Evolutionary conservation across 2,329 filamentous ascomycete species (phyloP), one percentile per base, ranked within the genome.

Genomic region (Cyclaneusma minus): DNA sequence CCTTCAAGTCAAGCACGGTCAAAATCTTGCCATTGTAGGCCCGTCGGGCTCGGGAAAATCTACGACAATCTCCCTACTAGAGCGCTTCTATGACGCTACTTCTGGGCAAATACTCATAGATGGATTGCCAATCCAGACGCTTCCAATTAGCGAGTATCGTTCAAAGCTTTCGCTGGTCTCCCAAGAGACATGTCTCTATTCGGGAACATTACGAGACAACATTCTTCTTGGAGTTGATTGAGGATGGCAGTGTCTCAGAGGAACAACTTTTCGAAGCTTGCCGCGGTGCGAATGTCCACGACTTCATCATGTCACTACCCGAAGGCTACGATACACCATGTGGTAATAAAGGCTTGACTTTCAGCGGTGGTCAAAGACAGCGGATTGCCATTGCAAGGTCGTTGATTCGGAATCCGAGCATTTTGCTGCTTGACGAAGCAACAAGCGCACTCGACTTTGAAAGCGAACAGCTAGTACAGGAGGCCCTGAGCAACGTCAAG

Each of bases 21-120:
- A 71, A 28, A 76, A 77, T 40, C 62, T 60, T 34, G 73, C 68
- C 2, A 53, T 79, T 7, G 70, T 77, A 3, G 72, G 73, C 0
- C 67, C 70, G 4, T 73, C 67, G 0, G 73, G 73, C 3, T 66
- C 70, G 2, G 73, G 73, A 1, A 79, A 79, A 41, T 75, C 68
- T 1, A 77, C 72, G 12, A 67, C 73, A 24, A 60, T 78, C 39
- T 59, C 64, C 3, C 48, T 67, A 3, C 46, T 66, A 1, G 60
- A 65, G 36, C 48, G 60, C 10, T 57, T 68, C 37, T 64, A 66
- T 43, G 45, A 46, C 3, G 55, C 60, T 3, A 22, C 24, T 13
- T 35, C 37, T 2, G 41, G 41, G 7, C 24, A 23, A 2, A 30
- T 44, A 7, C 8, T 31, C 3, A 30, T 44, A 13, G 38, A 43